Percentiles rank a stretch among this genome's conserved stretches.
phyloP scores from a whole-genome alignment of 176 grass and related monocot species.

The Avena sativa region DNA sequence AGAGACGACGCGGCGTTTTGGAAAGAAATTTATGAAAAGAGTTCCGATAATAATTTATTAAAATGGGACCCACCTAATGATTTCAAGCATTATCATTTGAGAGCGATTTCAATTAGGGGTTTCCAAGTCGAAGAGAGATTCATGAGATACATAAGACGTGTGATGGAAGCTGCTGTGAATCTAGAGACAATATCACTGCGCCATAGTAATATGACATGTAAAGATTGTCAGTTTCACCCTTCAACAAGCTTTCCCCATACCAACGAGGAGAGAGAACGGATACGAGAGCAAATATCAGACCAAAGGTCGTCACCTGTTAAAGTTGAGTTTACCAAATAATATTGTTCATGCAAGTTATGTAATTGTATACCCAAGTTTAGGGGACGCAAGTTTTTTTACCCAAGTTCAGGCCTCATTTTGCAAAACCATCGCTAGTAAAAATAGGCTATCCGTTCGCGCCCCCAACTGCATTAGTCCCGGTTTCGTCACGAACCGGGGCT shows the following conservation, averaged over 20 bases:
- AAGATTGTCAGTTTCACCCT: neutral
- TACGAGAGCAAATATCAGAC: neutral
- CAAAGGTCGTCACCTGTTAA: neutral
- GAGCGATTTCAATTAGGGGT: neutral
- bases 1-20: neutral
- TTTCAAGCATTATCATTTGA: neutral
- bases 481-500: no score
- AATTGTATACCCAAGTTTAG: no score
- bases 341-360: no score
- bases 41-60: neutral
- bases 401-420: no score
- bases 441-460: no score
- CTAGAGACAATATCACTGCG: neutral
- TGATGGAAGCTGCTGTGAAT: neutral
- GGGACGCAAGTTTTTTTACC: no score
- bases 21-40: neutral
- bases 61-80: neutral
- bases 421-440: no score
- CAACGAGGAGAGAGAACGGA: neutral
- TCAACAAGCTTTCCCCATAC: neutral
- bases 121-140: neutral
- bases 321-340: neutral
- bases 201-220: neutral
- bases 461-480: no score
- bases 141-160: neutral